Evolutionary conservation across 176 grass and related monocot genomes (phyloP), one percentile per base, ranked within the genome.

Genomic region (Rhynchospora tenuis): DNA sequence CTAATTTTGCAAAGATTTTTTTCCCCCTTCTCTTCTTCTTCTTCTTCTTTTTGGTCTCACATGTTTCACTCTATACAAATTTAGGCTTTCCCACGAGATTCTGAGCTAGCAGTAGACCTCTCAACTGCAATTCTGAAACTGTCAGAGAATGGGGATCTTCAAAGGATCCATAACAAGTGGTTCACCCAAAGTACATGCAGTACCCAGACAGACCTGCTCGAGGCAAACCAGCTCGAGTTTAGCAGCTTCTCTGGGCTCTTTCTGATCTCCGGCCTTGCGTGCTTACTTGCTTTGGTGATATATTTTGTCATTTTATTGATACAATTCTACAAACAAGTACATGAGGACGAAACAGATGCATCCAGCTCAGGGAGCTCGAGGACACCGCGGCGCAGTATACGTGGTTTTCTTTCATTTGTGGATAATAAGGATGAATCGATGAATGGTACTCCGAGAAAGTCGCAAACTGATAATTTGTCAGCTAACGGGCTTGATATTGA

Each of bases 91-190:
- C 89, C 88, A 10, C 86, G 89, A 9, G 94, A 92, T 67, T 97
- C 94, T 19, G 83, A 72, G 69, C 84, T 97, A 76, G 86, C 89
- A 7, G 74, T 92, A 42, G 94, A 97, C 85, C 73, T 97, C 43
- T 97, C 91, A 52, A 94, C 94, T 58, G 84, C 91, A 20, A 94
- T 97, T 85, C 91, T 97, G 87, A 19, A 60, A 65, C 86, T 97
- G 72, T 93, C 94, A 66, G 94, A 97, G 86, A 97, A 85, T 60
- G 94, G 94, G 17, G 91, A 97, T 81, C 94, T 97, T 12, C 91
- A 94, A 71, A 75, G 88, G 66, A 97, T 94, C 81, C 84, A 87
- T 54, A 87, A 97, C 72, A 97, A 97, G 83, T 94, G 91, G 94
- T 81, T 97, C 76, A 60, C 88, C 55, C 27, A 29, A 50, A 84